A percentile compares a stretch with the other conserved stretches of the same genome.
Conservation (phyloP, 768 basidiomycete species). For the Candolleomyces eurysporus region DNA sequence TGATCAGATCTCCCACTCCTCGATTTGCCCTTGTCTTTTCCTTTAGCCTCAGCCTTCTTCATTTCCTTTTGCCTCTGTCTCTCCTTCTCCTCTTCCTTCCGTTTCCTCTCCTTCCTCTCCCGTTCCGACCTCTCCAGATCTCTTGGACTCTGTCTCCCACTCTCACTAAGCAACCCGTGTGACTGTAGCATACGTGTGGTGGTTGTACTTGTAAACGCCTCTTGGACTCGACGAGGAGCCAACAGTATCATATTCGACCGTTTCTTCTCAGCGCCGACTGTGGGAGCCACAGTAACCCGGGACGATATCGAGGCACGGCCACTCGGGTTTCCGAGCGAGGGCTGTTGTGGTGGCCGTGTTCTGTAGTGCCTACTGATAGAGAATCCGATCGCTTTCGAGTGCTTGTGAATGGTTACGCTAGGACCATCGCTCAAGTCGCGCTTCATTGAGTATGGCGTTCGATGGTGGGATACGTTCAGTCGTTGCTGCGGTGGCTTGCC, state of each 20-base stretch:
- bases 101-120: slow-evolving; percentile 19
- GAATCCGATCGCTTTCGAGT: slow-evolving; percentile 76
- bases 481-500: slow-evolving; percentile 67
- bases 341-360: slow-evolving; percentile 13
- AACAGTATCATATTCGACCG: slow-evolving; percentile 57
- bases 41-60: slow-evolving; percentile 26
- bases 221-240: slow-evolving; percentile 74
- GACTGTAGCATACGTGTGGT: slow-evolving; percentile 67
- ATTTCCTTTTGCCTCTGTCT: slow-evolving; percentile 26
- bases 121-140: slow-evolving; percentile 24
- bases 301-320: slow-evolving; percentile 19
- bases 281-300: slow-evolving; percentile 20
- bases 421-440: slow-evolving; percentile 51
- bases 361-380: slow-evolving; percentile 70
- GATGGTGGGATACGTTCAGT: slow-evolving; percentile 56
- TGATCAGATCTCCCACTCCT: slow-evolving; percentile 3
- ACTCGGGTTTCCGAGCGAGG: slow-evolving; percentile 6
- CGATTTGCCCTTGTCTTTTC: slow-evolving; percentile 19
- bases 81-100: slow-evolving; percentile 26
- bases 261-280: slow-evolving; percentile 18
- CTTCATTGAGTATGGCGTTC: slow-evolving; percentile 42
- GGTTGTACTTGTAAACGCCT: slow-evolving; percentile 73
- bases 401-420: slow-evolving; percentile 72
- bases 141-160: slow-evolving; percentile 26
- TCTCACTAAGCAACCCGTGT: slow-evolving; percentile 62